Base-by-base conservation (phyloP, 371 early-diverging fungal genomes). In the Mucor circinelloides region DNA sequence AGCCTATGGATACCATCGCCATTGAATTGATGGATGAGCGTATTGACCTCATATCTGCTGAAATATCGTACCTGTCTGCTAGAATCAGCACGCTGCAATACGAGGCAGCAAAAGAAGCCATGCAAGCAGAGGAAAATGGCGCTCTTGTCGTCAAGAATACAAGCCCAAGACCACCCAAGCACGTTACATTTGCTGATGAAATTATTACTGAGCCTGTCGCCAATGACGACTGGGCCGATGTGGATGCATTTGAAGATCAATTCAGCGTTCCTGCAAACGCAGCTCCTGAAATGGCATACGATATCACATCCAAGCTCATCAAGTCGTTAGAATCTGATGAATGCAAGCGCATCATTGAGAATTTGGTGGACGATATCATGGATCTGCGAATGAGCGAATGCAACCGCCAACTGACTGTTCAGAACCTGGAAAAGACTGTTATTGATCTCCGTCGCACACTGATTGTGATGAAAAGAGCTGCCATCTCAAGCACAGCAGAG, bases 361-460 rank as follows among this genome's bases (percentile, higher is more conserved):
- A 89, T 58, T 75, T 94, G 12, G 82, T 94, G 48, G 92, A 95
- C 36, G 94, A 95, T 72, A 82, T 95, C 40, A 87, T 95, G 60
- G 79, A 81, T n/a, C 78, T 90, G 4, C 87, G 91, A 2, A 81
- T 90, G 61, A 78, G 83, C 21, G 87, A 90, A 23, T 82, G 86
- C 60, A 82, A 85, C 30, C 80, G 84, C 1, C 87, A 87, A 46
- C 80, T 82, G 13, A 85, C 86, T 34, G 78, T 90, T 19, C 75
- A 73, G 7, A 83, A 87, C 25, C 78, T 87, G 54, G 94, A 95
- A 60, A 90, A 91, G 73, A 84, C 84, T 10, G 86, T 92, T 0
- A 74, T 82, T 48, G 92, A 93, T 58, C 77, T 95, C 36, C 87
- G 89, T 28, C 81, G 89, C 30, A 90, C 90, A 8, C 72, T 95